Evolutionary conservation across 2,329 filamentous ascomycete genomes (phyloP), one percentile per base, ranked within the genome.

Genomic region (Neonectria sp.): DNA sequence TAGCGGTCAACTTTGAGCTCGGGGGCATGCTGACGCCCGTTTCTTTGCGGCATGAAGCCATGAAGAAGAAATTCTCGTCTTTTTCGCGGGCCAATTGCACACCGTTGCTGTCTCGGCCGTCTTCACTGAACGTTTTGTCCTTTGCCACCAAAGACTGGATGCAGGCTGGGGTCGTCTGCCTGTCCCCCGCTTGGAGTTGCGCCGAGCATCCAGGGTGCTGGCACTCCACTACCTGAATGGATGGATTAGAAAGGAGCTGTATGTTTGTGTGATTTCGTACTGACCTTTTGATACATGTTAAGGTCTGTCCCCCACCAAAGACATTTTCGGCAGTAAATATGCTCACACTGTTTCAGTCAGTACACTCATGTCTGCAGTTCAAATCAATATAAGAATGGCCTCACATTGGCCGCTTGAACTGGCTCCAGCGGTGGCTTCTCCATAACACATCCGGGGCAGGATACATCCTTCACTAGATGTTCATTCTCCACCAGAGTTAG

Each of bases 1-100:
- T 70, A 0, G 73, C 76, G 0, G 75, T 75, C 0, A 80, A 55
- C 65, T 83, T 83, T 2, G 80, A 71, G 15, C 81, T 79, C 0
- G 76, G 68, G 0, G 74, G 60, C 6, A 75, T 52, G 7, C 35
- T 53, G 13, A 68, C 25, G 0, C 67, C 48, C 6, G 46, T 35
- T 0, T 40, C 13, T 0, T 70, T 7, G 0, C 35, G 53, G 7
- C 62, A 65, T 4, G 63, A 59, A 2, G 78, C 74, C 0, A 65
- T 61, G 3, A 81, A 76, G 25, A 78, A 79, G 0, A 55, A 63
- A 2, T 71, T 72, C 0, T 65, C 58, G 0, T 70, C 55, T 0
- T 45, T 15, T 1, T 68, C 51, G 12, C 69, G 56, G 0, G 1
- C 5, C 1, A 78, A 57, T 0, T 67, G 63, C 4, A 71, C 53